These are phyloP conservation scores for Aegilops umbellulata DNA, from an alignment of 176 grass and related monocot species.

Conservation along the genomic window DNA sequence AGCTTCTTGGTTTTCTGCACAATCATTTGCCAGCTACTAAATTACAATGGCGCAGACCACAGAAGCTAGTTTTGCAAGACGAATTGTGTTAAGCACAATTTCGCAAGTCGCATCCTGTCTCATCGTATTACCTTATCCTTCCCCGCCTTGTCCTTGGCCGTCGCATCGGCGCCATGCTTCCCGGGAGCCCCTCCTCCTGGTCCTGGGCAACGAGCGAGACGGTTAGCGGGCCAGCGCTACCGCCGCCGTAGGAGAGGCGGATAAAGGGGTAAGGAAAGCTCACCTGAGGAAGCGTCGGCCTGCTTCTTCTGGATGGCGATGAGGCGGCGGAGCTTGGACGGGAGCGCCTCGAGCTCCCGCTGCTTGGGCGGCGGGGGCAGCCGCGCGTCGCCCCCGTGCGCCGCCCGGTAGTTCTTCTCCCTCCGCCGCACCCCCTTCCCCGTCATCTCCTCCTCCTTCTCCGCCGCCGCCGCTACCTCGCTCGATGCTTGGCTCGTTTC, in stretches of 20 bases:
- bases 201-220: neutral
- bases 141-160: slow-evolving; percentile 5
- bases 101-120: too few relatives aligned
- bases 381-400: slow-evolving; percentile 56
- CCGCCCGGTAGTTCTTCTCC: slow-evolving; percentile 85
- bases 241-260: neutral
- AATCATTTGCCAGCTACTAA: neutral
- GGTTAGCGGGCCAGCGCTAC: neutral
- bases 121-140: slow-evolving; percentile 44
- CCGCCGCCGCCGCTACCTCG: neutral
- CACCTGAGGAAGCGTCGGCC: slow-evolving; percentile 20
- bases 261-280: neutral
- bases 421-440: slow-evolving; percentile 72
- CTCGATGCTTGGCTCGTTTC: neutral
- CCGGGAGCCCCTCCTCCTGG: neutral
- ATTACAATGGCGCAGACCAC: neutral
- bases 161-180: neutral
- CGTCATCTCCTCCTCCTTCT: slow-evolving; percentile 44
- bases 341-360: slow-evolving; percentile 76
- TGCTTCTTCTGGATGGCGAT: slow-evolving; percentile 71
- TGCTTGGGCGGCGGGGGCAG: slow-evolving; percentile 74
- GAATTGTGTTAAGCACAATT: too few relatives aligned
- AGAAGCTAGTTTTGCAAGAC: neutral
- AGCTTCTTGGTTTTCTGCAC: slow-evolving; percentile 39
- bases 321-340: slow-evolving; percentile 80